A percentile compares a stretch with the other conserved stretches of the same genome.
Conservation (phyloP, 2,329 filamentous ascomycete genomes). For the Ophiocordyceps polyrhachis-furcata region DNA sequence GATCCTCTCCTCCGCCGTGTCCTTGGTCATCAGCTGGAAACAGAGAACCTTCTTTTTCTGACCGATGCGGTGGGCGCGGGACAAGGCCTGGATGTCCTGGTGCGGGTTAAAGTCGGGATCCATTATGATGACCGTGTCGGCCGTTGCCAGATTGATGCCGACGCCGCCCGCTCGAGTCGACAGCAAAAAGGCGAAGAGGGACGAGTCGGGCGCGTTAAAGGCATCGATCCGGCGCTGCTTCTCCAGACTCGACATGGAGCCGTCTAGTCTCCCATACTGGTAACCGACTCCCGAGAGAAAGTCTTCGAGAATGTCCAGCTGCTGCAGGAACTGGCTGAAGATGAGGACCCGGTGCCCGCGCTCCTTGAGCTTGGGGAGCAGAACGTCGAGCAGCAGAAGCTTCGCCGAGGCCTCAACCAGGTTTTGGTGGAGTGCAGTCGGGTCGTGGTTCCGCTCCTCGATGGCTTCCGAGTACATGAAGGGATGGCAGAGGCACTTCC, state of each 20-base stretch:
- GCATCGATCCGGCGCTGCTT: slow-evolving; percentile 91
- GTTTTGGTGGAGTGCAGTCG: slow-evolving; percentile 51
- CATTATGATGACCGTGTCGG: slow-evolving; percentile 94
- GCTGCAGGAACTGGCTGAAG: slow-evolving; percentile 86
- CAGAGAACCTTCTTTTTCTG: slow-evolving; percentile 93
- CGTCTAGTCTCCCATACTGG: slow-evolving; percentile 65
- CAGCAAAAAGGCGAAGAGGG: slow-evolving; percentile 74
- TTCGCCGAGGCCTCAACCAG: slow-evolving; percentile 85
- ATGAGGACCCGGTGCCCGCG: slow-evolving; percentile 81
- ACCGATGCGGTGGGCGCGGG: slow-evolving; percentile 85
- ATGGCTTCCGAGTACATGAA: slow-evolving; percentile 86
- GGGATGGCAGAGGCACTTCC: slow-evolving; percentile 88
- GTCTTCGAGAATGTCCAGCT: slow-evolving; percentile 81
- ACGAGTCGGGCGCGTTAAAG: slow-evolving; percentile 72
- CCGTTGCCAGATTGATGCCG: slow-evolving; percentile 91
- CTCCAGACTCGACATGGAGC: slow-evolving; percentile 59
- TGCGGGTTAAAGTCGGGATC: slow-evolving; percentile 97
- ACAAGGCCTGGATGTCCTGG: slow-evolving; percentile 90
- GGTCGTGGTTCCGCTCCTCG: slow-evolving; percentile 56
- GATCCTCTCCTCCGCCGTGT: slow-evolving; percentile 84
- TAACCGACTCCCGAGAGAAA: slow-evolving; percentile 64
- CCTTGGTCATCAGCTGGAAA: slow-evolving; percentile 82
- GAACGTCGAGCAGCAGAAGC: slow-evolving; percentile 61
- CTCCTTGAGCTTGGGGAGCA: slow-evolving; percentile 73
- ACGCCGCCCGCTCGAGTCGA: slow-evolving; percentile 92